Base-by-base conservation (phyloP, 495 filamentous ascomycete species). In the Xylaria bambusicola region DNA sequence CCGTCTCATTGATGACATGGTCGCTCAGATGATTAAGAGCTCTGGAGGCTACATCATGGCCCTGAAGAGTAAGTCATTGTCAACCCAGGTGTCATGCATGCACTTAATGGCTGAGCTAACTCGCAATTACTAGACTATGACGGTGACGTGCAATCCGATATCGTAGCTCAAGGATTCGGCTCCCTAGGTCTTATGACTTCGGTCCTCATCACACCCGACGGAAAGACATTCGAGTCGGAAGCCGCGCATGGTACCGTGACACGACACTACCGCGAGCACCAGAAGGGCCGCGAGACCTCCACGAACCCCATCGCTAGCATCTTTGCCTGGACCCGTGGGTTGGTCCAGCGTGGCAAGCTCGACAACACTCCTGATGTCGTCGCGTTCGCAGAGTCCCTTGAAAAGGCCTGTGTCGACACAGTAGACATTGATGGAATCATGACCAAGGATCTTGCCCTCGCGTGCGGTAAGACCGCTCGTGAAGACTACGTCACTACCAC, bases 1-100 rank as follows among this genome's bases (percentile, higher is more conserved):
- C 78, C 88, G 94, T 65, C 81, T 98, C 35, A 98, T 98, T 69
- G 94, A 98, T 78, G 94, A 98, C 79, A 98, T 98, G 94, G 94
- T 98, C 56, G 94, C 94, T 48, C 93, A 98, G 84, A 98, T 98
- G 94, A 90, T 98, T 82, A 98, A 98, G 86, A 90, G 86, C 75
- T 86, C 88, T 66, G 92, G 94, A 60, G 94, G 94, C 58, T 96
- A 90, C 76, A 83, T 98, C 73, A 98, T 98, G 83, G 94, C 94
- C 59, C 82, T 98, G 69, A 98, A 98, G 86, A 98, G 90, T 92
- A 71, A 70, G 87, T 79, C 31, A 3, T 49, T n/a, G n/a, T 45
- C 18, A 17, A 52, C 1, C 24, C 24, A 18, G 9, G 42, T n/a
- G 44, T 36, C 18, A 20, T 9, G 15, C n/a, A 33, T n/a, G n/a